Percentiles rank a stretch among this genome's conserved stretches.
These are phyloP conservation scores for Butyriboletus appendiculatus DNA, from an alignment of 1,284 basidiomycete species.

Conservation along the genomic window DNA sequence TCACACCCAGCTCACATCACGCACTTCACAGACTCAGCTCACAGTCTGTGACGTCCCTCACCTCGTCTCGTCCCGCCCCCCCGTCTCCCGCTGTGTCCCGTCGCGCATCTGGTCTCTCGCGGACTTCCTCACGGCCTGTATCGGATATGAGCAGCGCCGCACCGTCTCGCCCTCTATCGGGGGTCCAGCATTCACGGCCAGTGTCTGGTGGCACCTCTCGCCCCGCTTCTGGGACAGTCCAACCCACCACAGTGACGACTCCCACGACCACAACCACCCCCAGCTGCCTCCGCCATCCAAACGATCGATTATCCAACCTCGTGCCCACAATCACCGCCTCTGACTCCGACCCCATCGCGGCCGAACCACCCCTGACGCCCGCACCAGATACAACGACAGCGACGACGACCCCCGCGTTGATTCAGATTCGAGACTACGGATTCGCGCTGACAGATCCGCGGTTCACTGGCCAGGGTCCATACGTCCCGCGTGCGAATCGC, in stretches of 20 bases:
- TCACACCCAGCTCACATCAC: constrained; percentile 3
- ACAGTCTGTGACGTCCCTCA: constrained; percentile 39
- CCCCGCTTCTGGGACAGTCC: constrained; percentile 1
- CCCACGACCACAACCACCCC: background rate
- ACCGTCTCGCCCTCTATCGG: constrained; percentile 26
- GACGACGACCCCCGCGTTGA: constrained; percentile 23
- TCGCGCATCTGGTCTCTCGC: constrained; percentile 47
- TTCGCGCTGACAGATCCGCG: constrained; percentile 54
- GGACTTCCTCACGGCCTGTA: constrained; percentile 24
- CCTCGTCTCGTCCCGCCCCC: constrained; percentile 62
- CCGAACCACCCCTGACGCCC: background rate
- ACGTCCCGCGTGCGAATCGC: constrained; percentile 54
- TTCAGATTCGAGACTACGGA: constrained; percentile 67
- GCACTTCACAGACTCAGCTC: constrained; percentile 22
- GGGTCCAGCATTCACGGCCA: constrained; percentile 3
- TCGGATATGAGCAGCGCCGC: constrained; percentile 16
- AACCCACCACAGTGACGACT: constrained; percentile 7
- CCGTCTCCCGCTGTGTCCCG: constrained; percentile 63
- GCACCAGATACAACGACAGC: background rate
- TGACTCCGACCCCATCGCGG: background rate
- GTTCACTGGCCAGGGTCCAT: constrained; percentile 52
- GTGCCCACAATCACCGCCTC: background rate
- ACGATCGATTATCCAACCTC: background rate
- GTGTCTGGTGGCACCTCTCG: constrained; percentile 2
- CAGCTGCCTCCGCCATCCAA: background rate